Base-by-base conservation (phyloP, 148 eudicot genomes). In the Amaranthus cruentus region DNA sequence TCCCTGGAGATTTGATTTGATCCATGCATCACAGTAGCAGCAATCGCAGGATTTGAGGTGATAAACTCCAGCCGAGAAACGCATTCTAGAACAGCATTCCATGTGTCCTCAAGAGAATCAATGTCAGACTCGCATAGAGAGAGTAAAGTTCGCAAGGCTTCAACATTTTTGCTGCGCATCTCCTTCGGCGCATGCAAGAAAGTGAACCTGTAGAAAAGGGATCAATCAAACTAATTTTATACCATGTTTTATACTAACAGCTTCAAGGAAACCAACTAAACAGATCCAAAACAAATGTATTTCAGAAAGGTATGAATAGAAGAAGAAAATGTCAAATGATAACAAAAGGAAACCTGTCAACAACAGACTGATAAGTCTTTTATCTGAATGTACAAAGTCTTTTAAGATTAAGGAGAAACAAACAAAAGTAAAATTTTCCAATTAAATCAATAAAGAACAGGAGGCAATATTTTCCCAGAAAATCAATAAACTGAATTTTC, bases 131-230 rank as follows among this genome's bases (percentile, higher is more conserved):
- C 94, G 74, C 93, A 86, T 67, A 91, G 75, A 74, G 82, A 85
- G 8, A 95, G 81, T 56, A 95, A 82, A 70, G 93, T 91, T 72
- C 96, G 87, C 76, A 95, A 82, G 63, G 98, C 98, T 85, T 95
- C 98, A 55, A 91, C 98, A 84, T 95, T 95, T 85, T 91, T 95
- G 68, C 96, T 86, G 18, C 92, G 96, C 98, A 95, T 90, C 81
- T 95, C 98, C 86, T 87, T 91, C 44, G 98, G 98, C 57, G 90
- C 98, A 80, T 95, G 98, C 87, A 95, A 86, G 86, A 95, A 91
- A 80, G 83, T 95, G 74, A 86, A 91, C 78, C 98, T 95, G 87
- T 42, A 76, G 84, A 54, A 74, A 73, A 72, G 52, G 38, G 60
- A n/a, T 60, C 55, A 57, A 72, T 9, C 62, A 76, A 63, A 75